Evolutionary conservation across 441 rosid species (phyloP).

Genomic region (Pelargonium myrrhifolium): DNA sequence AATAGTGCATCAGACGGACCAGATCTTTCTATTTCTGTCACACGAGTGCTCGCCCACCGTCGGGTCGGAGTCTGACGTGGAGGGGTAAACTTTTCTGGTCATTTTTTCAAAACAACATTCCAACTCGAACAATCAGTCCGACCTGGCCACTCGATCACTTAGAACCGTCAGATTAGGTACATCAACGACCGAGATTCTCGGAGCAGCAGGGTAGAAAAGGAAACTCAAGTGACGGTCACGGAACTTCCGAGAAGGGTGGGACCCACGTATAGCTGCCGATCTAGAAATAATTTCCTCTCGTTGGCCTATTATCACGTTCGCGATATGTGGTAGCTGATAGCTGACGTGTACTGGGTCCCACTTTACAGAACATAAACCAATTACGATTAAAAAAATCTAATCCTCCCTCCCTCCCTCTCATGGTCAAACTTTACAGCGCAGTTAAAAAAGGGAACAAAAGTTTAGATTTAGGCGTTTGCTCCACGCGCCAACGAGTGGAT

Average conservation of each 20-base stretch:
- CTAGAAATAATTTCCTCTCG: conserved; percentile 42
- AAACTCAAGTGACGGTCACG: conserved; percentile 58
- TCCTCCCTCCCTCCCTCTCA: conserved; percentile 4
- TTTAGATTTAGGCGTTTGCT: not conserved
- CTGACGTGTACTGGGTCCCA: conserved; percentile 46
- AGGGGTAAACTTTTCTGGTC: not conserved
- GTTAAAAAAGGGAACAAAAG: conserved; percentile 13
- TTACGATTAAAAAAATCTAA: not conserved
- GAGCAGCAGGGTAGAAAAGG: conserved; percentile 13
- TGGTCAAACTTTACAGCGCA: conserved; percentile 36
- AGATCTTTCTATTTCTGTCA: conserved; percentile 12
- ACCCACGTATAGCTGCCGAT: conserved; percentile 43
- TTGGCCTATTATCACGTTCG: conserved; percentile 49
- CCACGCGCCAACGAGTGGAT: conserved; percentile 31
- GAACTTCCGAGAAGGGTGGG: conserved; percentile 65
- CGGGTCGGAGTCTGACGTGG: conserved; percentile 43
- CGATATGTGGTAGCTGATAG: conserved; percentile 31
- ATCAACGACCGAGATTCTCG: conserved; percentile 28
- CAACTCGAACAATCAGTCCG: conserved; percentile 28
- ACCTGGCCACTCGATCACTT: conserved; percentile 50
- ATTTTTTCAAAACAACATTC: conserved; percentile 18
- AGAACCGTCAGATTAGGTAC: conserved; percentile 19
- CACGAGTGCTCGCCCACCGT: conserved; percentile 25
- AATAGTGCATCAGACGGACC: conserved; percentile 31
- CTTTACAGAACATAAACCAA: not conserved